Conservation (phyloP, 2,329 filamentous ascomycete genomes). For the Huntiella abstrusa region DNA sequence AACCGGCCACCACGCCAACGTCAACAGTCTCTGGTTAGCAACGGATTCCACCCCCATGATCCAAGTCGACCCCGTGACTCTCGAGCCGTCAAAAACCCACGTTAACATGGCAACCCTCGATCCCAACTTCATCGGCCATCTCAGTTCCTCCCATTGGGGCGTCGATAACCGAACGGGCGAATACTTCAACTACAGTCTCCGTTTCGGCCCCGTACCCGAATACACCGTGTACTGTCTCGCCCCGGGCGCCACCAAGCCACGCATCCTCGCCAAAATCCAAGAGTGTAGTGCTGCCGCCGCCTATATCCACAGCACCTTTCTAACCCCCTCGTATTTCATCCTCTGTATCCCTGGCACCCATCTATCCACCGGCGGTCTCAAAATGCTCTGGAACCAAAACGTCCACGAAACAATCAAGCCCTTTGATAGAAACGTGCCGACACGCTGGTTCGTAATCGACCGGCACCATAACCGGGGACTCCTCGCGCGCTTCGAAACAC, state of each 20-base stretch:
- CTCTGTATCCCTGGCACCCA: slow-evolving; percentile 55
- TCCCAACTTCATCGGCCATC: slow-evolving; percentile 44
- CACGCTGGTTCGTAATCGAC: slow-evolving; percentile 60
- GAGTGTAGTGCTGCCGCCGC: slow-evolving; percentile 32
- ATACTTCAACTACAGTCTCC: slow-evolving; percentile 66
- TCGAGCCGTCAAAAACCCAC: slow-evolving; percentile 47
- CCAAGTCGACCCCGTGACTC: slow-evolving; percentile 46
- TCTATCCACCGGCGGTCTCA: slow-evolving; percentile 35
- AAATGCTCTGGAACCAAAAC: slow-evolving; percentile 45
- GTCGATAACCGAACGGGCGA: slow-evolving; percentile 56
- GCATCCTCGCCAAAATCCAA: slow-evolving; percentile 49
- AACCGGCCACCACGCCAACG: slow-evolving; percentile 20
- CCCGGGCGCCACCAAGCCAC: slow-evolving; percentile 44
- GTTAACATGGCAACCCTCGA: slow-evolving; percentile 43
- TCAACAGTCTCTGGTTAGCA: slow-evolving; percentile 31
- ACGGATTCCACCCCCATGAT: slow-evolving; percentile 40
- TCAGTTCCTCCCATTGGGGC: slow-evolving; percentile 54
- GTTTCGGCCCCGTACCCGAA: slow-evolving; percentile 32
- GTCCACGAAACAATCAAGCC: slow-evolving; percentile 47
- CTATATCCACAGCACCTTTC: slow-evolving; percentile 70
- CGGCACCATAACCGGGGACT: slow-evolving; percentile 41
- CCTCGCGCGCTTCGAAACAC: slow-evolving; percentile 47
- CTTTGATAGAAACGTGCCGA: slow-evolving; percentile 36
- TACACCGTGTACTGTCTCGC: slow-evolving; percentile 51
- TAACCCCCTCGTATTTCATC: slow-evolving; percentile 52